Conservation (phyloP, 2,329 filamentous ascomycete species). For the Sclerotinia spermophila region DNA sequence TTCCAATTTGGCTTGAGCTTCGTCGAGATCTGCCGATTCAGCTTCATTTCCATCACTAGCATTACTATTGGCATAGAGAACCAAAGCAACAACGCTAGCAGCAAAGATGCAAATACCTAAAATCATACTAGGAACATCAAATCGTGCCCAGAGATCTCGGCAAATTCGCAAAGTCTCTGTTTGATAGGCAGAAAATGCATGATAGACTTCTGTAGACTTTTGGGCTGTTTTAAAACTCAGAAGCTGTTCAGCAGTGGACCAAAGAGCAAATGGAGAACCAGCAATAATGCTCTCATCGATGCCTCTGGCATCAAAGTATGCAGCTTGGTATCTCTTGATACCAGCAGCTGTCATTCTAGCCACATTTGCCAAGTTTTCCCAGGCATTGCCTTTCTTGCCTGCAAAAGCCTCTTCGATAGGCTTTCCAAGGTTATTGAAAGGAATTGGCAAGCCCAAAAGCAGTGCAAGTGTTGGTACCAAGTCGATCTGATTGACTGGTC, state of each 20-base stretch:
- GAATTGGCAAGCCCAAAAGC: conserved; percentile 85
- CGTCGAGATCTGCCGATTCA: conserved; percentile 56
- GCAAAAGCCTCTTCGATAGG: conserved; percentile 94
- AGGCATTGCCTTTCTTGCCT: conserved; percentile 64
- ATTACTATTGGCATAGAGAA: conserved; percentile 66
- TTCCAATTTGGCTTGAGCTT: conserved; percentile 56
- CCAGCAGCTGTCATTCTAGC: conserved; percentile 77
- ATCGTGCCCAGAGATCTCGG: conserved; percentile 84
- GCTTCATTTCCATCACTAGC: conserved; percentile 53
- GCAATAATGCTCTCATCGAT: conserved; percentile 58
- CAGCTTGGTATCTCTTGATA: conserved; percentile 81
- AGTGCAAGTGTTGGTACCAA: conserved; percentile 88
- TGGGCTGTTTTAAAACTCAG: conserved; percentile 38
- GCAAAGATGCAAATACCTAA: conserved; percentile 71
- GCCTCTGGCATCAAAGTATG: conserved; percentile 72
- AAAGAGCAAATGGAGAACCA: conserved; percentile 53
- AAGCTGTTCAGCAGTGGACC: conserved; percentile 48
- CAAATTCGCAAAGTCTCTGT: conserved; percentile 73
- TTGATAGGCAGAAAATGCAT: conserved; percentile 71
- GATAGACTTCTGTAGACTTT: conserved; percentile 44
- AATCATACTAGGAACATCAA: conserved; percentile 83
- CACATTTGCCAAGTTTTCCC: conserved; percentile 72
- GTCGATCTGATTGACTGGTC: conserved; percentile 82
- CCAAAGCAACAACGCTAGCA: conserved; percentile 62
- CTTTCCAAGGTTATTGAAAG: conserved; percentile 89